Evolutionary conservation across 805 yeast genomes (phyloP), one percentile per base, ranked within the genome.

Genomic region (Priceomyces carsonii): DNA sequence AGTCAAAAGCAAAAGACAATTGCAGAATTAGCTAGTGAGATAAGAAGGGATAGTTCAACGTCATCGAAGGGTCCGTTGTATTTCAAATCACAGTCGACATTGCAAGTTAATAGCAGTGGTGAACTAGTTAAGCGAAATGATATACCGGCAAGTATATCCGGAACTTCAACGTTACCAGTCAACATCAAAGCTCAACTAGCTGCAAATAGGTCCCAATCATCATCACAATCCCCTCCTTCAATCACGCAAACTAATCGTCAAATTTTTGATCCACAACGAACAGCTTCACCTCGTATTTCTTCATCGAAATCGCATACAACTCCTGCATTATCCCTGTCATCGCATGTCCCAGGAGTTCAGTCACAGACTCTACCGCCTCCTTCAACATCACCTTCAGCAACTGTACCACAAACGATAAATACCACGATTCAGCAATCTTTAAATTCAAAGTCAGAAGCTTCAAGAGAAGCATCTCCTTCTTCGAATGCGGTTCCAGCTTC

Each of bases 161-260:
- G 34, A 15, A 40, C 38, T n/a, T 27, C 33, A 4, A 20, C 35
- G 3, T 22, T 32, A 14, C 34, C 44, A 6, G 45, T 36, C 15
- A 59, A 55, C 25, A 70, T 70, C 39, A 71, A 70, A 40, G 75
- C 69, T 3, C 75, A 69, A 42, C 57, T 70, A 39, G 75, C 75
- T 32, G 73, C 76, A 9, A 67, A 71, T 47, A 51, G 75, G 36
- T 50, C 73, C 9, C 47, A 54, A 12, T 37, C 47, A 7, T 33
- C 44, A 7, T 36, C 57, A 8, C 51, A 47, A 20, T 40, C 52
- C 6, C 45, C 54, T 24, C 33, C 50, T 13, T 26, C 42, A n/a
- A n/a, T 26, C 10, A 15, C 33, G 4, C n/a, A 26, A 10, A 8
- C 18, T 13, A 20, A 14, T 10, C 18, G 15, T 6, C 24, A 30